Conservation (phyloP, 2,329 filamentous ascomycete species). For the Fusarium staphyleae region DNA sequence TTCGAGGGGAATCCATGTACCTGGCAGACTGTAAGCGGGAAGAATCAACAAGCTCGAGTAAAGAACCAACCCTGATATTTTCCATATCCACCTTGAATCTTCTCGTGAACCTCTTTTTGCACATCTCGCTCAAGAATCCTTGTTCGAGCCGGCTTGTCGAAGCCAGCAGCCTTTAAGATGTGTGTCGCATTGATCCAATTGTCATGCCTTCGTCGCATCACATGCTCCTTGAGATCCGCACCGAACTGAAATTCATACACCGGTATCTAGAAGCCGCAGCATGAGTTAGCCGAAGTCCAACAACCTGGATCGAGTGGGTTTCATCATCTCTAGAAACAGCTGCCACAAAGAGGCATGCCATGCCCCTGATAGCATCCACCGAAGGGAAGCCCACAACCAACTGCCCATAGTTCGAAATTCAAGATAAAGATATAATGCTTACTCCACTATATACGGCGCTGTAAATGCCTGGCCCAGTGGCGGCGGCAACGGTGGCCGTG, state of each 20-base stretch:
- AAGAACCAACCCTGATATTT: conserved; percentile 84
- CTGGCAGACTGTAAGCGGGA: conserved; percentile 51
- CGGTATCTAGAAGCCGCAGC: conserved; percentile 69
- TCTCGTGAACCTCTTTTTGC: conserved; percentile 95
- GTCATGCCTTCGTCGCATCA: conserved; percentile 92
- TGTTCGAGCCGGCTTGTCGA: conserved; percentile 95
- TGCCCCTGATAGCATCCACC: conserved; percentile 2
- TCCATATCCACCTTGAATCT: conserved; percentile 97
- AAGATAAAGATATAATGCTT: conserved; percentile 45
- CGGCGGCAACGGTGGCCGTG: conserved; percentile 38
- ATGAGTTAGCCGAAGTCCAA: conserved; percentile 11
- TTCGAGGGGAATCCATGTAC: conserved; percentile 93
- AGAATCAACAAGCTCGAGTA: background rate
- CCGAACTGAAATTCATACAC: conserved; percentile 94
- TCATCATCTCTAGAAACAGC: background rate
- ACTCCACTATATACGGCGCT: conserved; percentile 75
- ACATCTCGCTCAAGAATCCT: conserved; percentile 96
- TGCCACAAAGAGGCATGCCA: conserved; percentile 2
- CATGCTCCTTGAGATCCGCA: conserved; percentile 79
- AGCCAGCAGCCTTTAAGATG: conserved; percentile 94
- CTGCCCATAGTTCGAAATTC: background rate
- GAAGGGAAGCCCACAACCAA: background rate
- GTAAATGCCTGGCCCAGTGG: conserved; percentile 61
- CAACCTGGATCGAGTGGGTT: background rate
- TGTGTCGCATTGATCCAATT: conserved; percentile 99